Base-by-base conservation (phyloP, 2,329 filamentous ascomycete genomes). In the Paraphaeosphaeria sporulosa region DNA sequence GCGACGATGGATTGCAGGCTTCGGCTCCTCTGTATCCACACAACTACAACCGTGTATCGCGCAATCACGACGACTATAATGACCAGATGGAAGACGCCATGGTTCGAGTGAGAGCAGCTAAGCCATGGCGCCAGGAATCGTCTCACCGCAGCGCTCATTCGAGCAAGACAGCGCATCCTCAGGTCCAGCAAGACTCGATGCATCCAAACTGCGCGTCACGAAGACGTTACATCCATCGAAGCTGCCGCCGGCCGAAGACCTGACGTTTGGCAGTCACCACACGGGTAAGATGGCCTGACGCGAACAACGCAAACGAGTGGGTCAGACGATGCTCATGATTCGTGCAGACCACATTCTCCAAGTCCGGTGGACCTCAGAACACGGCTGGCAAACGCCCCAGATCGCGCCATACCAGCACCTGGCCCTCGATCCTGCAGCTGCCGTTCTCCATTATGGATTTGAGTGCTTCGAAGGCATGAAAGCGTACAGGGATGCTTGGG, bases 321-420 rank as follows among this genome's bases (percentile, higher is more conserved):
- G 48, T 51, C 48, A 30, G 19, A 38, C 19, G 21, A 21, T n/a
- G 48, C 48, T 51, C 48, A 51, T 51, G 48, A 51, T 38, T 97
- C 90, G 42, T n/a, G 90, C 70, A 53, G 50, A 53, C 23, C 50
- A 53, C 36, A 53, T 53, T 10, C 50, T 53, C 34, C 36, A 42
- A 43, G 36, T 53, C 50, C 36, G 23, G 7, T 53, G 50, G 50
- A 53, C 36, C 15, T 36, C 50, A 15, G 34, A 27, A 19, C 9
- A 30, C 8, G 50, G 50, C 34, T 53, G 50, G 50, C 36, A 27
- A 17, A 9, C 50, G 21, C 36, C 50, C 21, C 34, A 43, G 23
- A 53, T 53, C 50, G 36, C 36, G 21, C 50, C 50, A 19, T 53
- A 53, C 23, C 21, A 53, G 36, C 21, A 53, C 3, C 15, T 53